phyloP scores from a whole-genome alignment of 2,329 filamentous ascomycete genomes.

The Zymoseptoria ardabiliae region DNA sequence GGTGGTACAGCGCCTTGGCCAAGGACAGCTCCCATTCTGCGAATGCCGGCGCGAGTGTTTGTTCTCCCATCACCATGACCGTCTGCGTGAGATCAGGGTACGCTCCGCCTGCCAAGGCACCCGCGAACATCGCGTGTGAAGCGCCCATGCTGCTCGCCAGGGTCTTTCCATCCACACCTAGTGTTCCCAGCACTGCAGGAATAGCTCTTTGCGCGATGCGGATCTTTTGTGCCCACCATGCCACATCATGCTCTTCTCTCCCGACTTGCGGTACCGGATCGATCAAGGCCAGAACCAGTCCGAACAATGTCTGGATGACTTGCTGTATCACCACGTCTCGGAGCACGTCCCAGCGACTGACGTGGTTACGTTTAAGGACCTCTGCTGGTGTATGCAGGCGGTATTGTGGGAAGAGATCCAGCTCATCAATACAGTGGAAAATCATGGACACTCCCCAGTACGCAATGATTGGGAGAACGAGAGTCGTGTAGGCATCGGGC shows the following conservation, averaged over 20 bases:
- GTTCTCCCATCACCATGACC: conserved; percentile 46
- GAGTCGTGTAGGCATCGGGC: conserved; percentile 71
- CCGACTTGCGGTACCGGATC: conserved; percentile 70
- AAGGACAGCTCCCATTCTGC: conserved; percentile 71
- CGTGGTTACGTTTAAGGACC: conserved; percentile 79
- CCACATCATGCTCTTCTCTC: conserved; percentile 76
- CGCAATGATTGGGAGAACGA: conserved; percentile 68
- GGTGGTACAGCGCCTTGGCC: conserved; percentile 74
- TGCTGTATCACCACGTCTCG: conserved; percentile 91
- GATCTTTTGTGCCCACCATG: conserved; percentile 80
- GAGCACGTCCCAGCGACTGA: conserved; percentile 74
- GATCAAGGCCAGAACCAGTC: conserved; percentile 58
- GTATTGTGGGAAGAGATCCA: conserved; percentile 83
- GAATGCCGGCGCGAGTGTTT: conserved; percentile 59
- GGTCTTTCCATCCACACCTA: conserved; percentile 69
- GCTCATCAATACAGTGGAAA: conserved; percentile 81
- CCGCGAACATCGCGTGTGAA: conserved; percentile 67
- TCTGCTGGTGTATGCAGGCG: conserved; percentile 92
- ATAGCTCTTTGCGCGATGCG: conserved; percentile 72
- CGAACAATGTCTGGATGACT: conserved; percentile 72
- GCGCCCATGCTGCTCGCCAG: conserved; percentile 68
- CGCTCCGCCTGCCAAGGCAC: conserved; percentile 67
- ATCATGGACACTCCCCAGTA: conserved; percentile 84
- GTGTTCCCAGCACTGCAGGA: conserved; percentile 59
- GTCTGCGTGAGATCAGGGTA: conserved; percentile 62